Conservation (phyloP, 805 yeast genomes). For the Kazachstania africana region DNA sequence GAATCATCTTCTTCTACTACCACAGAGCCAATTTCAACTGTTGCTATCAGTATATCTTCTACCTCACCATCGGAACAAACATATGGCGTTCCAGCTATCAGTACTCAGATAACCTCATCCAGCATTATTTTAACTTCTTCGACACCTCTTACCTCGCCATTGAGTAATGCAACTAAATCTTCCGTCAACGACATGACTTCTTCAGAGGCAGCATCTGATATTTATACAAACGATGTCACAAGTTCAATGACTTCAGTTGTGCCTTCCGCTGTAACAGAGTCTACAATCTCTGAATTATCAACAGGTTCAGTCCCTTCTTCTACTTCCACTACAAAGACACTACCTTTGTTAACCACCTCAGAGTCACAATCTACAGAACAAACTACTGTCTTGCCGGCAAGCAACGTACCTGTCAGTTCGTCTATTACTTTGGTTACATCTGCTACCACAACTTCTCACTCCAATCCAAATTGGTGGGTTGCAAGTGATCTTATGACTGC, state of each 20-base stretch:
- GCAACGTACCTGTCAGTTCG: slow-evolving; percentile 1
- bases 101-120: too few species aligned
- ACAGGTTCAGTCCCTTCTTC: background rate
- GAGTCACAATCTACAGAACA: background rate
- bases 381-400: background rate
- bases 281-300: too few species aligned
- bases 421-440: background rate
- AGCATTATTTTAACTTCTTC: too few species aligned
- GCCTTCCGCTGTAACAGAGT: background rate
- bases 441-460: background rate
- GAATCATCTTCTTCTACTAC: too few species aligned
- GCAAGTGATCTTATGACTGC: slow-evolving; percentile 34
- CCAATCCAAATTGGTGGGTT: slow-evolving; percentile 25
- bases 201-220: too few species aligned
- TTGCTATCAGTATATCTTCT: too few species aligned
- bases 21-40: too few species aligned
- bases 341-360: background rate
- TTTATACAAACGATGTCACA: background rate
- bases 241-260: background rate
- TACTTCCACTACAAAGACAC: background rate
- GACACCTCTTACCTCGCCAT: too few species aligned
- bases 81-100: too few species aligned
- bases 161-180: too few species aligned
- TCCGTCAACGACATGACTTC: too few species aligned
- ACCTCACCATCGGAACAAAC: too few species aligned